Conservation (phyloP, 805 yeast species). For the Candida nanaspora region DNA sequence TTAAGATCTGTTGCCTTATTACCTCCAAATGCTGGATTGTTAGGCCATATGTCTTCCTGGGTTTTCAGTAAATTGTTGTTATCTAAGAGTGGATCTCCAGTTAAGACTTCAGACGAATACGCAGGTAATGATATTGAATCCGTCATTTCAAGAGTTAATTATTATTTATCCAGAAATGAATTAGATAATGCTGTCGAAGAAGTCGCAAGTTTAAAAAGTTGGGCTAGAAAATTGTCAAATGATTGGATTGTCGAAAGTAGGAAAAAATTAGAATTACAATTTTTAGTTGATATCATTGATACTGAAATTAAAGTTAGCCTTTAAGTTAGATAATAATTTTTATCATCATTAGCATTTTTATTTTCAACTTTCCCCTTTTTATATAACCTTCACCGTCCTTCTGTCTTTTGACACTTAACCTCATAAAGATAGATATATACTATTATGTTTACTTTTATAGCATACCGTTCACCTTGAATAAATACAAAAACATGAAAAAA, state of each 20-base stretch:
- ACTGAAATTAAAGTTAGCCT: slow-evolving; percentile 46
- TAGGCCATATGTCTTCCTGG: slow-evolving; percentile 82
- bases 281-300: slow-evolving; percentile 63
- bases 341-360: no score
- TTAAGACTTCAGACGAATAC: slow-evolving; percentile 15
- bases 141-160: slow-evolving; percentile 78
- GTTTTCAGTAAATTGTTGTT: slow-evolving; percentile 70
- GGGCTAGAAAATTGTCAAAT: slow-evolving; percentile 83
- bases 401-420: no score
- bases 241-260: slow-evolving; percentile 92
- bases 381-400: no score
- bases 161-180: slow-evolving; percentile 65
- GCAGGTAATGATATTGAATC: slow-evolving; percentile 80
- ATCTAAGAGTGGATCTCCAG: slow-evolving; percentile 71
- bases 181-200: slow-evolving; percentile 89
- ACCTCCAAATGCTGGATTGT: slow-evolving; percentile 93
- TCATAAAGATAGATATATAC: no score
- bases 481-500: neutral
- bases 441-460: no score
- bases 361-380: no score
- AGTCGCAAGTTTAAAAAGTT: slow-evolving; percentile 81
- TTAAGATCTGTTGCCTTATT: slow-evolving; percentile 81
- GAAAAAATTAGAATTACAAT: slow-evolving; percentile 82
- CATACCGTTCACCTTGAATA: no score
- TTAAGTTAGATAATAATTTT: slow-evolving; percentile 5